phyloP scores from a whole-genome alignment of 441 rosid genomes.

The Biscutella laevigata region DNA sequence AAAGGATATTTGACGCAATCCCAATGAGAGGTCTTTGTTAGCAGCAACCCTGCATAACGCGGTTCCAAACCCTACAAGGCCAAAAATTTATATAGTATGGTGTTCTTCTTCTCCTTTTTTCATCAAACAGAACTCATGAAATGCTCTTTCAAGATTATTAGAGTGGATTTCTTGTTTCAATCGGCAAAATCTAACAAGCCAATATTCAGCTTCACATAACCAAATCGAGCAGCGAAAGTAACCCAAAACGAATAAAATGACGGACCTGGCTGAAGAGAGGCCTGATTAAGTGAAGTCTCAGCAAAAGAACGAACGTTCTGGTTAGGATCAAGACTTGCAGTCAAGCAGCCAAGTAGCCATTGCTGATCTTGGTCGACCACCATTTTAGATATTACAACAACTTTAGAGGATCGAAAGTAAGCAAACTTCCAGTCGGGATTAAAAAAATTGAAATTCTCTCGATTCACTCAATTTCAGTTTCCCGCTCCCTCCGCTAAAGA shows the following conservation, averaged over 20 bases:
- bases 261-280: slow-evolving; percentile 85
- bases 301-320: slow-evolving; percentile 80
- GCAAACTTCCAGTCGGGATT: not conserved
- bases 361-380: slow-evolving; percentile 75
- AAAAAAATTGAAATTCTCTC: not conserved
- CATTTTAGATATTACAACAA: slow-evolving; percentile 3
- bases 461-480: slow-evolving; percentile 2
- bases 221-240: not conserved
- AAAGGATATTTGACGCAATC: slow-evolving; percentile 94
- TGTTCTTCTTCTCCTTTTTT: not conserved
- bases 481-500: slow-evolving; percentile 16
- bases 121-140: not conserved
- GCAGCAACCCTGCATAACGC: slow-evolving; percentile 78
- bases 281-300: slow-evolving; percentile 78
- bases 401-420: not conserved
- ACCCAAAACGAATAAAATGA: not conserved
- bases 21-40: slow-evolving; percentile 58
- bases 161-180: not conserved
- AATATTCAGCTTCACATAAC: not conserved
- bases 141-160: too few relatives aligned
- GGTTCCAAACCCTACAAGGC: slow-evolving; percentile 65
- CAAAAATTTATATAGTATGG: not conserved
- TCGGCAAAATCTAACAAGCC: not conserved
- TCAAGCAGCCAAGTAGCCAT: slow-evolving; percentile 82
- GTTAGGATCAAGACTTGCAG: slow-evolving; percentile 82